These are phyloP conservation scores for Uncinocarpus reesii DNA, from an alignment of 2,329 filamentous ascomycete genomes.

Conservation along the genomic window DNA sequence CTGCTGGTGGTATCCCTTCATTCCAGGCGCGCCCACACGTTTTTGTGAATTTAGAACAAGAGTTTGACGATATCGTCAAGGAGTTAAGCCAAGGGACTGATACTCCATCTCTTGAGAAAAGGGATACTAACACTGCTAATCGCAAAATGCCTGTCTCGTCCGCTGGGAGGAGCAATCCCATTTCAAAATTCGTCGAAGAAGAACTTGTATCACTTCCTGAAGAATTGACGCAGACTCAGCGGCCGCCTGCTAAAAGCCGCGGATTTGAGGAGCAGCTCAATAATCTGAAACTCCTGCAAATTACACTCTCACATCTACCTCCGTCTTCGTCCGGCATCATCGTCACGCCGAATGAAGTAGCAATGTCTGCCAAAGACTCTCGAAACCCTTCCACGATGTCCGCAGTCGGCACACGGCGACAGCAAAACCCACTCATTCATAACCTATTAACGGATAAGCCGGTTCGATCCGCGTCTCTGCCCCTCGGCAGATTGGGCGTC, in stretches of 20 bases:
- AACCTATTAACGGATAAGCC: conserved; percentile 95
- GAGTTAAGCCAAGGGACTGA: conserved; percentile 42
- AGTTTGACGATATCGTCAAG: conserved; percentile 59
- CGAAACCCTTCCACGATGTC: conserved; percentile 28
- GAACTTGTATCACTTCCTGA: conserved; percentile 22
- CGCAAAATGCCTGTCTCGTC: conserved; percentile 14
- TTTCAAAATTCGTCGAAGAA: conserved; percentile 35
- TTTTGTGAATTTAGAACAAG: conserved; percentile 89
- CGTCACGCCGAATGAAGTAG: conserved; percentile 75
- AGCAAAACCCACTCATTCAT: conserved; percentile 81
- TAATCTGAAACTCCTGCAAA: conserved; percentile 64
- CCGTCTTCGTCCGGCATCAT: conserved; percentile 78
- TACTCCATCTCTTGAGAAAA: neutral
- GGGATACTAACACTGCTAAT: neutral
- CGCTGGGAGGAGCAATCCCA: conserved; percentile 32
- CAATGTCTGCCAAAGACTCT: conserved; percentile 42
- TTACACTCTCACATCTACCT: conserved; percentile 65
- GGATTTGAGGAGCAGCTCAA: conserved; percentile 45
- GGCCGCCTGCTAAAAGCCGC: neutral
- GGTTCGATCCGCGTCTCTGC: conserved; percentile 80
- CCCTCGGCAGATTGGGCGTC: conserved; percentile 52
- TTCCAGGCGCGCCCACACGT: conserved; percentile 56
- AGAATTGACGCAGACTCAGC: conserved; percentile 12
- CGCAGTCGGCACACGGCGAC: conserved; percentile 47
- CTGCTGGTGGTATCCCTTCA: conserved; percentile 72